Conservation (phyloP, 2,329 filamentous ascomycete species). For the Fusarium armeniacum region DNA sequence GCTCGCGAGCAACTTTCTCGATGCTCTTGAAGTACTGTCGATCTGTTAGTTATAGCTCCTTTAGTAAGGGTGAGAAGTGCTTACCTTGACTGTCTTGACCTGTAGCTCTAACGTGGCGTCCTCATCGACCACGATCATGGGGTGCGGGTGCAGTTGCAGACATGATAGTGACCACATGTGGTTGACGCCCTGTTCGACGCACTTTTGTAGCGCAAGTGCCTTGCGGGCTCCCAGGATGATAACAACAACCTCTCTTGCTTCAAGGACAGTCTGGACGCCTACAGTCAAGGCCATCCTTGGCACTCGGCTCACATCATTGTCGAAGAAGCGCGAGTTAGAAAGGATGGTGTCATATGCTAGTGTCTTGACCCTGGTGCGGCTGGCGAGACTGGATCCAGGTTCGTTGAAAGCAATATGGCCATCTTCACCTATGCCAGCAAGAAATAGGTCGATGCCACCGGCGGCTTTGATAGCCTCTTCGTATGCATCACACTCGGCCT, state of each 20-base stretch:
- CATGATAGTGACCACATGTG: conserved; percentile 93
- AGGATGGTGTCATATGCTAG: conserved; percentile 88
- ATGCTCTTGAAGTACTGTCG: conserved; percentile 78
- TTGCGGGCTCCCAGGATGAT: conserved; percentile 88
- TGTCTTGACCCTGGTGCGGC: conserved; percentile 86
- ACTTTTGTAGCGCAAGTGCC: conserved; percentile 81
- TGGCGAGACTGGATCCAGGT: conserved; percentile 82
- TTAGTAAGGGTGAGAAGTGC: neutral
- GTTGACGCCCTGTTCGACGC: conserved; percentile 85
- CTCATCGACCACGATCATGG: conserved; percentile 87
- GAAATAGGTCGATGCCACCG: conserved; percentile 87
- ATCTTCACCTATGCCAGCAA: conserved; percentile 87
- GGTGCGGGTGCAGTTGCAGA: conserved; percentile 83
- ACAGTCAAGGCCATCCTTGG: conserved; percentile 88
- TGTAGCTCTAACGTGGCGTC: conserved; percentile 80
- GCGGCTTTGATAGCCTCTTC: conserved; percentile 80
- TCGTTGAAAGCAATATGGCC: conserved; percentile 94
- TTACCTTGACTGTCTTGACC: conserved; percentile 78
- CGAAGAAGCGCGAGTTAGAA: conserved; percentile 88
- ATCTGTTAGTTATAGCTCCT: conserved; percentile 1
- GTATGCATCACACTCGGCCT: conserved; percentile 82
- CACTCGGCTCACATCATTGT: conserved; percentile 78
- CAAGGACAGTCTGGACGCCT: conserved; percentile 85
- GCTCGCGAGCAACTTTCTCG: conserved; percentile 71
- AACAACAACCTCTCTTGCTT: conserved; percentile 84